Conservation (phyloP, 139 green algal genomes). For the Chlamydomonas applanata region DNA sequence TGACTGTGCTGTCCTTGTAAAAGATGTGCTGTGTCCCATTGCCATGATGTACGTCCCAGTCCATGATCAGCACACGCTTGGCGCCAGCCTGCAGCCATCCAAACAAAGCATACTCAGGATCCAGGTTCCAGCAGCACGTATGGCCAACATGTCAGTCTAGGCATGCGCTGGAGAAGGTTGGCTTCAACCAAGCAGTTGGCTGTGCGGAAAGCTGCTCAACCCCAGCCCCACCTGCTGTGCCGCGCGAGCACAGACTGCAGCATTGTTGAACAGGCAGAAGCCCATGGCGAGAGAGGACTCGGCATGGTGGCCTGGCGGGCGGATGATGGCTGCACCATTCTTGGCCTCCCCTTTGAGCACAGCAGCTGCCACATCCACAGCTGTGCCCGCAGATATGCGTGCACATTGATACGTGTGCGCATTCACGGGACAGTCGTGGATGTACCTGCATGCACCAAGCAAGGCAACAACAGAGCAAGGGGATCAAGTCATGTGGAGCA, state of each 20-base stretch:
- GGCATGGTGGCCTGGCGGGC: conserved; percentile 71
- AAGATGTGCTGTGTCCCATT: conserved; percentile 78
- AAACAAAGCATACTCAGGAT: not conserved
- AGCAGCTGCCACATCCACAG: conserved; percentile 50
- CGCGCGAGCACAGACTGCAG: conserved; percentile 55
- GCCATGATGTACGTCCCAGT: conserved; percentile 84
- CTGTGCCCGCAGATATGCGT: conserved; percentile 62
- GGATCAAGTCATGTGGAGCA: no score
- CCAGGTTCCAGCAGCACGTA: not conserved
- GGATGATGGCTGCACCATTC: conserved; percentile 48
- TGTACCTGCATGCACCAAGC: conserved; percentile 13
- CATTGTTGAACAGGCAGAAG: conserved; percentile 91
- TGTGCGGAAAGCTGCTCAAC: not conserved
- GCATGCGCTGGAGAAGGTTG: no score
- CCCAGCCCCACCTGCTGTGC: conserved; percentile 28
- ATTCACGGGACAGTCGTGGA: conserved; percentile 70
- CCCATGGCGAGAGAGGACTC: conserved; percentile 71
- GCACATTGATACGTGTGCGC: conserved; percentile 60
- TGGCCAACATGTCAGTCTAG: no score
- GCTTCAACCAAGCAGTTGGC: not conserved
- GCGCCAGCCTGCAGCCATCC: conserved; percentile 6
- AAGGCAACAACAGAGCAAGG: no score
- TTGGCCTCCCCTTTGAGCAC: conserved; percentile 40
- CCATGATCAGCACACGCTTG: conserved; percentile 57
- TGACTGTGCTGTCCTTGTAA: conserved; percentile 56